phyloP scores from a whole-genome alignment of 371 early-diverging fungal species.

The Blastocladiella emersonii region DNA sequence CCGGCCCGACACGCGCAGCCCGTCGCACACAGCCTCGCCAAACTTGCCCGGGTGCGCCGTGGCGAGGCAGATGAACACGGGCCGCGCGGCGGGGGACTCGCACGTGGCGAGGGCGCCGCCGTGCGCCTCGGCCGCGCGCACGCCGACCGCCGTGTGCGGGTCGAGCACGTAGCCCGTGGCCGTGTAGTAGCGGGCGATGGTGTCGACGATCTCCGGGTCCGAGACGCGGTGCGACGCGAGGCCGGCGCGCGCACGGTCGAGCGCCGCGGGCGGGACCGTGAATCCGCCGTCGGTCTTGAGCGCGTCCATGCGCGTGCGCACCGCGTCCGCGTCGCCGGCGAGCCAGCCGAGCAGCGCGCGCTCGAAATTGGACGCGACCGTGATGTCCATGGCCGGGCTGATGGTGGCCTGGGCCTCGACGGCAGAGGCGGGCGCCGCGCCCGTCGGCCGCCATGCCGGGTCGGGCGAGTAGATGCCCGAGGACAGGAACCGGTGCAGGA shows the following conservation, averaged over 20 bases:
- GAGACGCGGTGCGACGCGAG: not conserved
- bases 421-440: constrained; percentile 4
- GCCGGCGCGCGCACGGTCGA: constrained; percentile 25
- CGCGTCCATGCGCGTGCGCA: constrained; percentile 65
- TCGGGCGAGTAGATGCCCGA: constrained; percentile 54
- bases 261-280: constrained; percentile 41
- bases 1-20: not conserved
- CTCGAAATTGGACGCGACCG: constrained; percentile 92
- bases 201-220: constrained; percentile 39
- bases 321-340: constrained; percentile 5
- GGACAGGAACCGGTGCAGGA: constrained; percentile 82
- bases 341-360: constrained; percentile 83
- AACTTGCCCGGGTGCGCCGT: constrained; percentile 97
- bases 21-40: constrained; percentile 56
- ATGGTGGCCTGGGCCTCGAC: constrained; percentile 52
- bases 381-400: constrained; percentile 96
- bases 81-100: constrained; percentile 9
- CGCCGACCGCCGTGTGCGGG: constrained; percentile 94
- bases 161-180: constrained; percentile 67
- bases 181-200: constrained; percentile 52
- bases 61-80: constrained; percentile 54
- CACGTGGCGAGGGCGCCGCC: not conserved
- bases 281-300: constrained; percentile 58
- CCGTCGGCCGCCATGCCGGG: constrained; percentile 12
- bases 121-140: constrained; percentile 58